These are phyloP conservation scores for Didymella glomerata DNA, from an alignment of 2,329 filamentous ascomycete genomes.

Conservation along the genomic window DNA sequence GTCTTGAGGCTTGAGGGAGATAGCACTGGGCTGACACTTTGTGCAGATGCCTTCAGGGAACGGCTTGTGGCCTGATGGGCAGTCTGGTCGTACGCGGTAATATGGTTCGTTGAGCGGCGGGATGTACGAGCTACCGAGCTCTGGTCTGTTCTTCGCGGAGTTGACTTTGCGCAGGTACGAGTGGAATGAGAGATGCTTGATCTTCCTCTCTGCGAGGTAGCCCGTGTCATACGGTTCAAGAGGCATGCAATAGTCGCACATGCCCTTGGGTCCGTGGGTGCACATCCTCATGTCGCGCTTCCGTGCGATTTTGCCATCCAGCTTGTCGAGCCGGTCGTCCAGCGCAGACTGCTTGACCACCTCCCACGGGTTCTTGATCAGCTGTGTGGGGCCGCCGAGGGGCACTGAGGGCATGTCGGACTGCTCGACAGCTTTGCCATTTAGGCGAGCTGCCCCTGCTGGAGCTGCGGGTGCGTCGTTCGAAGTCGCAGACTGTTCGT, in stretches of 20 bases:
- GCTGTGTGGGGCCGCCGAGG: constrained; percentile 63
- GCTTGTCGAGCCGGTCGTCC: constrained; percentile 85
- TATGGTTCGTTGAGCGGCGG: constrained; percentile 92
- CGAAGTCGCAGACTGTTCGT: constrained; percentile 62
- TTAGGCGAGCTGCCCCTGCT: constrained; percentile 69
- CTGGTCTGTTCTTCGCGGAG: constrained; percentile 93
- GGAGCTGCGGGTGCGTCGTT: constrained; percentile 58
- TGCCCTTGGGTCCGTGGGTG: constrained; percentile 92
- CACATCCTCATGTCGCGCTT: constrained; percentile 85
- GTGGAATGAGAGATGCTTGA: constrained; percentile 98
- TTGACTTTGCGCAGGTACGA: constrained; percentile 95
- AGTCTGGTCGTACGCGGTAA: constrained; percentile 86
- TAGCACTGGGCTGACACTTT: constrained; percentile 97
- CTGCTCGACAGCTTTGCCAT: constrained; percentile 76
- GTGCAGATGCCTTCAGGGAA: constrained; percentile 98
- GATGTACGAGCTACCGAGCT: constrained; percentile 93
- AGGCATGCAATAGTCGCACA: constrained; percentile 99
- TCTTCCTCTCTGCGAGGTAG: constrained; percentile 93
- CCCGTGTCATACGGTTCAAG: constrained; percentile 90
- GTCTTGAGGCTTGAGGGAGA: constrained; percentile 89
- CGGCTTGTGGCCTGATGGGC: constrained; percentile 88
- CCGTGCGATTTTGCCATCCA: constrained; percentile 87
- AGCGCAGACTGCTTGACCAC: constrained; percentile 85
- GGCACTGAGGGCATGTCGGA: constrained; percentile 72
- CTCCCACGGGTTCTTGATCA: constrained; percentile 92